phyloP scores from a whole-genome alignment of 176 grass and related monocot genomes.

The Ensete glaucum region DNA sequence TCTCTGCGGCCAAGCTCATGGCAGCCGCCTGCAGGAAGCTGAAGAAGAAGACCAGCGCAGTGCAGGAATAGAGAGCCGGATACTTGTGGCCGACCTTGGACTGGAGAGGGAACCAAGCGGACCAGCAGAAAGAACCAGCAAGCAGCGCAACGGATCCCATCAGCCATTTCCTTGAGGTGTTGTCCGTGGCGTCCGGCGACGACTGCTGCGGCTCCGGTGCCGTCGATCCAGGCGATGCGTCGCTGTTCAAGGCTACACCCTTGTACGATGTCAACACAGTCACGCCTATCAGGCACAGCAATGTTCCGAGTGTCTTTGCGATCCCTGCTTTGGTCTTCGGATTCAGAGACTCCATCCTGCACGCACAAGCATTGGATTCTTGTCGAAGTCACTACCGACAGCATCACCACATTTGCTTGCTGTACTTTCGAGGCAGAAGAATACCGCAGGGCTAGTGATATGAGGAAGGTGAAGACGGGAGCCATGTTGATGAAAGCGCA shows the following conservation, averaged over 20 bases:
- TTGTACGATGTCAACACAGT: conserved; percentile 58
- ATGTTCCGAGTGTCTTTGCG: conserved; percentile 44
- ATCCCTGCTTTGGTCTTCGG: conserved; percentile 34
- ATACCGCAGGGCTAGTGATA: conserved; percentile 49
- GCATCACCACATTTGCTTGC: background rate
- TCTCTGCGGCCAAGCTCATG: conserved; percentile 34
- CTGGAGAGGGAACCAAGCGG: conserved; percentile 63
- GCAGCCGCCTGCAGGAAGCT: conserved; percentile 53
- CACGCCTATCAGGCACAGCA: conserved; percentile 41
- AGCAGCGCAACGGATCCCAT: conserved; percentile 44
- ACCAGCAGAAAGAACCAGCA: conserved; percentile 38
- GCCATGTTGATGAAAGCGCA: conserved; percentile 89
- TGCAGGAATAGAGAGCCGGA: conserved; percentile 39
- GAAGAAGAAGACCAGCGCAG: conserved; percentile 42
- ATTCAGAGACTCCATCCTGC: conserved; percentile 48
- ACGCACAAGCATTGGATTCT: background rate
- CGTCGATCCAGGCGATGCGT: background rate
- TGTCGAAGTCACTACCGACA: background rate
- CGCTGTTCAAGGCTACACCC: conserved; percentile 31
- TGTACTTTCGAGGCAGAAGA: background rate
- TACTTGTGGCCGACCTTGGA: conserved; percentile 58
- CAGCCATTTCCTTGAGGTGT: conserved; percentile 30
- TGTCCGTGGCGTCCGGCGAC: background rate
- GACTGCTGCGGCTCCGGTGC: background rate
- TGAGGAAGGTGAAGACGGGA: conserved; percentile 72